Conservation (phyloP, 768 basidiomycete species). For the Russula olivacea region DNA sequence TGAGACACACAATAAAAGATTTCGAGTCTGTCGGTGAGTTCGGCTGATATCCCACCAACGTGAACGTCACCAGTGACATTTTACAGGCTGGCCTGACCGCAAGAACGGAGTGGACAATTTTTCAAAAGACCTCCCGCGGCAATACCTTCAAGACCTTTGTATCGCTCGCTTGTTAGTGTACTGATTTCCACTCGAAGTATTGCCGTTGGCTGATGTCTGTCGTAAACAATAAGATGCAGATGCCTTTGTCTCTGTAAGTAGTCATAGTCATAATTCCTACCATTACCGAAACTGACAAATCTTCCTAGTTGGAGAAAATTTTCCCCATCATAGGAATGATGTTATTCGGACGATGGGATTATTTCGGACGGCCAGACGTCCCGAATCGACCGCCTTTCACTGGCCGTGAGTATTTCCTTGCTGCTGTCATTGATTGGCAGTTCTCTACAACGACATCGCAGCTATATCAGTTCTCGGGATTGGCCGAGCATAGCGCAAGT, state of each 20-base stretch:
- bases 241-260: constrained; percentile 18
- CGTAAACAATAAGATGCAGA: constrained; percentile 8
- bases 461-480: neutral
- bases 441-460: neutral
- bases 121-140: neutral
- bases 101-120: neutral
- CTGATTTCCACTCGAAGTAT: neutral
- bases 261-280: neutral
- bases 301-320: constrained; percentile 10
- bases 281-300: neutral
- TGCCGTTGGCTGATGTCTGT: neutral
- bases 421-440: neutral
- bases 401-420: neutral
- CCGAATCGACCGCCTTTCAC: constrained; percentile 9
- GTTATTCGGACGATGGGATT: neutral
- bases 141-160: constrained; percentile 10
- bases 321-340: neutral
- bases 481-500: neutral
- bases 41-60: neutral
- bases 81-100: neutral
- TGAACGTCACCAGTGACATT: neutral
- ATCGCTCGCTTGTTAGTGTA: constrained; percentile 13
- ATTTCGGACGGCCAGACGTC: neutral
- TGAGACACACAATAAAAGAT: neutral
- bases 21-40: neutral